Evolutionary conservation across 2,329 filamentous ascomycete genomes (phyloP).

Genomic region (Trichothecium roseum): DNA sequence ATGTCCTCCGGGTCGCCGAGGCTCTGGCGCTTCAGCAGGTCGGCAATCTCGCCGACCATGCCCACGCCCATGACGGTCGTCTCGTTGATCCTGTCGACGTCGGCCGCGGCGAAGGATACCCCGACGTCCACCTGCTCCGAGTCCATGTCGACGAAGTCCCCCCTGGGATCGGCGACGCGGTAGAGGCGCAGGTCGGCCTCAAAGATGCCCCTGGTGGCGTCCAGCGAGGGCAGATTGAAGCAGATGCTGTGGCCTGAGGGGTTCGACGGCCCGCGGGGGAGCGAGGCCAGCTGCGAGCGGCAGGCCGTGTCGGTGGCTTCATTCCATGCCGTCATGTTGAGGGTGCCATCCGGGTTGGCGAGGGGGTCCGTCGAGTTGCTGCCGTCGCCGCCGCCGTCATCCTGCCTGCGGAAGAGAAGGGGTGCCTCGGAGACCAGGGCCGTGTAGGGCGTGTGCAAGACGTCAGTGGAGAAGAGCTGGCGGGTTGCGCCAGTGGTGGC

Average conservation of each 20-base stretch:
- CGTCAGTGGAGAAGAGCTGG: slow-evolving; percentile 17
- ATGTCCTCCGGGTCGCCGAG: slow-evolving; percentile 10
- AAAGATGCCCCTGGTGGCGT: slow-evolving; percentile 59
- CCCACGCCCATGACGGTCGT: slow-evolving; percentile 13
- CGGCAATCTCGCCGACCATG: slow-evolving; percentile 8
- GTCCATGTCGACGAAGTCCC: slow-evolving; percentile 39
- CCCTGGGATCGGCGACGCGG: slow-evolving; percentile 51
- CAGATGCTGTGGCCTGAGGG: slow-evolving; percentile 70
- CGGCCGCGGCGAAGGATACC: slow-evolving; percentile 39
- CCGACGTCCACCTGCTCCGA: slow-evolving; percentile 43
- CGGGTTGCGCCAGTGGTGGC: slow-evolving; percentile 6
- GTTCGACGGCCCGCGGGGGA: slow-evolving; percentile 50
- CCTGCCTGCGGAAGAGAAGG: slow-evolving; percentile 3
- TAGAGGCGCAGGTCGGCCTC: slow-evolving; percentile 69
- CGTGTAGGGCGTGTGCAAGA: slow-evolving; percentile 18
- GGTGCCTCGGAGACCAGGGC: slow-evolving; percentile 7
- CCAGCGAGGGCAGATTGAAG: slow-evolving; percentile 68
- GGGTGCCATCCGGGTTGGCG: slow-evolving; percentile 29
- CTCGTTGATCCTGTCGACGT: slow-evolving; percentile 22
- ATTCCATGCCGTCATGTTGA: slow-evolving; percentile 49
- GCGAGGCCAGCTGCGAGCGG: slow-evolving; percentile 37
- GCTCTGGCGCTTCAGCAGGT: slow-evolving; percentile 5
- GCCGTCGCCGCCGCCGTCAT: slow-evolving; percentile 15
- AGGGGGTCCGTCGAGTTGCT: slow-evolving; percentile 1
- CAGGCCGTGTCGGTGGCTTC: slow-evolving; percentile 48